Evolutionary conservation across 108 stramenopile species (phyloP), one percentile per base, ranked within the genome.

Genomic region (Skeletonema tropicum): DNA sequence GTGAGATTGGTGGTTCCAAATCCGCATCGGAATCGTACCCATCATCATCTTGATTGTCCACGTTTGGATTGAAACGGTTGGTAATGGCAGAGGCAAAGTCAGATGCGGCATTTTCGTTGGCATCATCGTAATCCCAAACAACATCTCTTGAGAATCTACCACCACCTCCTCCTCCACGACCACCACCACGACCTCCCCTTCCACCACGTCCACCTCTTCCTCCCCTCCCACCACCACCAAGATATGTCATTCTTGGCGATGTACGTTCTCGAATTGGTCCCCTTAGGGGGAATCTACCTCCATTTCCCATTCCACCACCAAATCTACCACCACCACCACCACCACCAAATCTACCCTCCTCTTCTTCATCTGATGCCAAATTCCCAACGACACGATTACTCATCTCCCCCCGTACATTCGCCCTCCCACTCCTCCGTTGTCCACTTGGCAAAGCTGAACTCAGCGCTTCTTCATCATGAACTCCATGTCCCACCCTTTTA

Each of bases 401-500:
- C 62, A 76, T 71, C 21, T 75, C 67, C 15, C 68, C 78, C 13
- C 57, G 33, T 5, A 60, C 72, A 23, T 29, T 42, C 26, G 72
- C 75, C 15, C 69, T 32, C 17, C 60, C 67, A 49, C 60, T 49
- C 39, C 83, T 48, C 15, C 80, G 46, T 57, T 72, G 25, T 41
- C 83, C 84, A 14, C 26, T 17, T 15, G 72, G 59, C 7, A 73
- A 52, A 6, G 63, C 49, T 8, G 59, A 70, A 19, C 25, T 33
- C 42, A 83, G 57, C 4, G 61, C 35, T 36, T 86, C 87, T 6
- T 84, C 88, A 68, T 84, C 85, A 60, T 86, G 79, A 1, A 90
- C 72, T 3, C 62, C 73, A 64, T 87, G 86, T 11, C 88, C 88
- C 63, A 88, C 80, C 3, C 73, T 48, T 58, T 87, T 88, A 11